These are phyloP conservation scores for Podosphaera leucotricha DNA, from an alignment of 2,329 filamentous ascomycete species.

Conservation along the genomic window DNA sequence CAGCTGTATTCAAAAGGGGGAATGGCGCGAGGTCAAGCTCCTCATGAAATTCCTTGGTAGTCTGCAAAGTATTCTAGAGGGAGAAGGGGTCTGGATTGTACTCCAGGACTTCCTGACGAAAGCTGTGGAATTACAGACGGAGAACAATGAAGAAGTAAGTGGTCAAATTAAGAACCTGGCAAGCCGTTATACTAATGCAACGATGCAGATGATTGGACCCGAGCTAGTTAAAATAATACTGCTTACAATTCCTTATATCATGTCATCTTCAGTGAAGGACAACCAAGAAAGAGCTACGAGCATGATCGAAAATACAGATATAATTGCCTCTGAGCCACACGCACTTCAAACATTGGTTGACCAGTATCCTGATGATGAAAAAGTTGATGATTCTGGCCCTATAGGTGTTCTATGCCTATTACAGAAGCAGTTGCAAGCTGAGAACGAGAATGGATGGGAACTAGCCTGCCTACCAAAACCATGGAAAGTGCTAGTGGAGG, in stretches of 20 bases:
- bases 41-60: slow-evolving; percentile 75
- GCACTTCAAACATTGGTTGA: slow-evolving; percentile 68
- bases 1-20: slow-evolving; percentile 41
- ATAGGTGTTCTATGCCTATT: slow-evolving; percentile 59
- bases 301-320: slow-evolving; percentile 79
- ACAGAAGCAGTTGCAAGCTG: slow-evolving; percentile 63
- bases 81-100: slow-evolving; percentile 63
- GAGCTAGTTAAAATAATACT: slow-evolving; percentile 95
- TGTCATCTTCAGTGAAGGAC: slow-evolving; percentile 46
- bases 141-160: slow-evolving; percentile 75
- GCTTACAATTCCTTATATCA: slow-evolving; percentile 74
- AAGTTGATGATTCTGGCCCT: slow-evolving; percentile 35
- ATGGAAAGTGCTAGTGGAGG: slow-evolving; percentile 36
- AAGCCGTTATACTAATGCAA: slow-evolving; percentile 2
- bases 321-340: slow-evolving; percentile 76
- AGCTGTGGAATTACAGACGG: slow-evolving; percentile 81
- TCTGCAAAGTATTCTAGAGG: slow-evolving; percentile 55
- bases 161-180: not conserved
- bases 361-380: slow-evolving; percentile 46
- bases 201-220: slow-evolving; percentile 38
- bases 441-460: slow-evolving; percentile 53
- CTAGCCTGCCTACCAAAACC: slow-evolving; percentile 45
- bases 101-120: slow-evolving; percentile 76
- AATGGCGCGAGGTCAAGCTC: slow-evolving; percentile 83
- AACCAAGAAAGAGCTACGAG: slow-evolving; percentile 52